Evolutionary conservation across 148 eudicot species (phyloP), one percentile per base, ranked within the genome.

Genomic region (Arctostaphylos glauca): DNA sequence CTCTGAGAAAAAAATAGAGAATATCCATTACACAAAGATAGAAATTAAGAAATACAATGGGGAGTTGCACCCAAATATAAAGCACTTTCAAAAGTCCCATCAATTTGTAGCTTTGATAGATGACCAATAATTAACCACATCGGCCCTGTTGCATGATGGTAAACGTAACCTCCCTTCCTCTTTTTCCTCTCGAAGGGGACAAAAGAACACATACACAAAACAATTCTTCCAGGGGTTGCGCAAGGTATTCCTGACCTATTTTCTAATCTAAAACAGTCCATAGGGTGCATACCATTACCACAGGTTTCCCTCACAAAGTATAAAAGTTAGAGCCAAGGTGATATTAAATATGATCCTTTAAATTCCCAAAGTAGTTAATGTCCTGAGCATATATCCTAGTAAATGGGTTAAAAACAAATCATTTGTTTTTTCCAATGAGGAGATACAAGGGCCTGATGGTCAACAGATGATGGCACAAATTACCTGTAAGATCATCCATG

Each of bases 401-500:
- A 44, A 72, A 68, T 59, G 64, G 64, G n/a, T 21, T 16, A 15
- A 68, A 72, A 72, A 72, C 50, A 72, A 50, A 43, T 72, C 4
- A 72, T 44, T 13, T 74, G 25, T 19, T 25, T 44, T 50, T 23
- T 19, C 19, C 53, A 38, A 49, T 9, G 50, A 13, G n/a, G 54
- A 47, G 81, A 62, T 62, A 18, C 52, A 67, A 53, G 25, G 31
- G n/a, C 47, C 15, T 49, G 78, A 31, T 47, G 31, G 83, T 76
- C 77, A 78, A 53, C 58, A 53, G 56, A 72, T 13, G 79, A 64
- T 0, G 8, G 74, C 71, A 38, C 31, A 43, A 77, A 54, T 85
- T 79, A 90, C 92, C 92, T 78, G 86, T 89, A 82, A 90, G 90
- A 87, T 90, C 90, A 53, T 90, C 92, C 92, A 90, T 90, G 85